Evolutionary conservation across 495 filamentous ascomycete genomes (phyloP).

Genomic region (Talaromyces ruber): DNA sequence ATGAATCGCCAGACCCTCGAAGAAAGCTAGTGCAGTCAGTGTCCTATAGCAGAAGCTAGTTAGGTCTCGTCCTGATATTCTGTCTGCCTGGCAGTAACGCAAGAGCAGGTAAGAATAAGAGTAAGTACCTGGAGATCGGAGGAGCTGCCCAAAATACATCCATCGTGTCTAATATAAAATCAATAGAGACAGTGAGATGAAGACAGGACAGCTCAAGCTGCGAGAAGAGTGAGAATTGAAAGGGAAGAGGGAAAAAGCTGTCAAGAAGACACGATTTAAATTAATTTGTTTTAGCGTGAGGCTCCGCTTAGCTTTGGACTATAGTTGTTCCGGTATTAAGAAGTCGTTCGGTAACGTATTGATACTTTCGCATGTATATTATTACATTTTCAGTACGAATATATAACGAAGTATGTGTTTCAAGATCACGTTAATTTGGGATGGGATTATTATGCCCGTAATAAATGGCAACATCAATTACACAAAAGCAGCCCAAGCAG

Average conservation of each 20-base stretch:
- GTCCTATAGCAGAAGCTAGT: conserved; percentile 47
- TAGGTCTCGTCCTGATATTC: conserved; percentile 16
- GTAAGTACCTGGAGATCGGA: conserved; percentile 56
- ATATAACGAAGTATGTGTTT: too few relatives aligned
- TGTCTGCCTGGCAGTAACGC: background rate
- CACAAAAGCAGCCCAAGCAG: conserved; percentile 4
- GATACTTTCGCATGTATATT: background rate
- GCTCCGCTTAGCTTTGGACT: background rate
- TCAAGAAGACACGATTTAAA: background rate
- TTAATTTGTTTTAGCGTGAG: background rate
- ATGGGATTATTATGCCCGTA: background rate
- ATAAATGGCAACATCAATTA: background rate
- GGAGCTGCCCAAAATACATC: conserved; percentile 65
- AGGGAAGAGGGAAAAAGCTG: background rate
- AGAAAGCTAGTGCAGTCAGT: conserved; percentile 57
- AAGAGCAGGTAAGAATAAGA: background rate
- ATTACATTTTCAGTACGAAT: background rate
- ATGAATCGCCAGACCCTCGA: conserved; percentile 52
- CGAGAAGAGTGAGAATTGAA: background rate
- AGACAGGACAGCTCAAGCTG: background rate
- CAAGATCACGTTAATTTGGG: background rate
- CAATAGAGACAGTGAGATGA: background rate
- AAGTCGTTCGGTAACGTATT: background rate
- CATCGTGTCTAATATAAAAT: conserved; percentile 21
- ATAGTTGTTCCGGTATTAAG: background rate